phyloP scores from a whole-genome alignment of 2,329 filamentous ascomycete genomes.

The Pseudogymnoascus verrucosus region DNA sequence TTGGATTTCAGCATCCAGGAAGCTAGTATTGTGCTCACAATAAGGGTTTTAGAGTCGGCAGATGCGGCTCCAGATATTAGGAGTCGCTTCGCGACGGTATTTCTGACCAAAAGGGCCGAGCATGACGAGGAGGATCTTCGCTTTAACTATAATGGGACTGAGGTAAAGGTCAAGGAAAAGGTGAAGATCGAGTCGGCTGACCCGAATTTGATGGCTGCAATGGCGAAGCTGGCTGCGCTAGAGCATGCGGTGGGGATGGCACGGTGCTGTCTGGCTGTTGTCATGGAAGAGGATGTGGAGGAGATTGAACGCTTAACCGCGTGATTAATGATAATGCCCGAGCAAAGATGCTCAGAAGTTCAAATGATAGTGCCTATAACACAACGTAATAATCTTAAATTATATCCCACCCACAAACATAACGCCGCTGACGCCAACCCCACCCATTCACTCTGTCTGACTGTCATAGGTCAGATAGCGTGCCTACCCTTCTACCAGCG shows the following conservation, averaged over 20 bases:
- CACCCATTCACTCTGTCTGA: background rate
- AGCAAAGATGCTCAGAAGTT: background rate
- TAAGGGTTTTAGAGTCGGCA: slow-evolving; percentile 62
- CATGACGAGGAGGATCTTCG: slow-evolving; percentile 75
- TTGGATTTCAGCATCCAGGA: slow-evolving; percentile 66
- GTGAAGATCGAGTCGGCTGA: slow-evolving; percentile 75
- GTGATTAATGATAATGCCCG: slow-evolving; percentile 6
- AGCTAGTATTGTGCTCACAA: slow-evolving; percentile 58
- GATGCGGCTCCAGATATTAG: slow-evolving; percentile 53
- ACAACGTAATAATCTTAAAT: background rate
- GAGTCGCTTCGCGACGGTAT: slow-evolving; percentile 63
- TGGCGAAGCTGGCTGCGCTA: slow-evolving; percentile 74
- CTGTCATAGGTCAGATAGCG: background rate
- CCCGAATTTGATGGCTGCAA: slow-evolving; percentile 73
- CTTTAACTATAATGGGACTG: slow-evolving; percentile 57
- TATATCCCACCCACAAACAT: background rate
- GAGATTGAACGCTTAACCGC: background rate
- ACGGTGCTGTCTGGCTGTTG: slow-evolving; percentile 63
- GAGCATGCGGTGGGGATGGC: slow-evolving; percentile 64
- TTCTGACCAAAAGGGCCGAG: slow-evolving; percentile 55
- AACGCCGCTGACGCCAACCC: background rate
- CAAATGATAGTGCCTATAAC: background rate
- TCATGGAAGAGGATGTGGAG: slow-evolving; percentile 58
- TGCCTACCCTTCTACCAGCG: background rate
- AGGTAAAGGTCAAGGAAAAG: slow-evolving; percentile 85